These are phyloP conservation scores for Simplicillium sp. DNA, from an alignment of 2,329 filamentous ascomycete species.

Conservation along the genomic window DNA sequence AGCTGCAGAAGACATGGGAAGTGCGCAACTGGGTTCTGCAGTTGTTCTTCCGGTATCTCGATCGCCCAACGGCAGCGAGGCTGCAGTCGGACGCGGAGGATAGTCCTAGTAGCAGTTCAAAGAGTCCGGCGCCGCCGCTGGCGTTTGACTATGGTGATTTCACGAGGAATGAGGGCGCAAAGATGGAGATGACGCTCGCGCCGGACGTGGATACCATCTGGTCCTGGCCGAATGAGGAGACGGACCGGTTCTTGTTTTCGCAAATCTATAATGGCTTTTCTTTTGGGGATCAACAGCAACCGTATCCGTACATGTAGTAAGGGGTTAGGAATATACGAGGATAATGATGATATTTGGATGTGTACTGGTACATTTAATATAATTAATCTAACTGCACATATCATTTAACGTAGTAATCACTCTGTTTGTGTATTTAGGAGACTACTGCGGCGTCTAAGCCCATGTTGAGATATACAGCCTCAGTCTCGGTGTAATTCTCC, in stretches of 20 bases:
- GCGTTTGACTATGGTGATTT: constrained; percentile 2
- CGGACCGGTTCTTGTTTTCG: constrained; percentile 10
- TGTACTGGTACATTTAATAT: not conserved
- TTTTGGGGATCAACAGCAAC: constrained; percentile 5
- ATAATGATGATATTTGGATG: not conserved
- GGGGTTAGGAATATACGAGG: too few species aligned
- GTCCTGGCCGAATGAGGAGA: constrained; percentile 10
- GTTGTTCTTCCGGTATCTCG: constrained; percentile 36
- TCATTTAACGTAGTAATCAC: not conserved
- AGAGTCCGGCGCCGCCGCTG: not conserved
- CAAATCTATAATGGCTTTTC: constrained; percentile 11
- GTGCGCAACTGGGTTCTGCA: constrained; percentile 37
- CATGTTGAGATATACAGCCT: constrained; percentile 5
- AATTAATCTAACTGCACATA: not conserved
- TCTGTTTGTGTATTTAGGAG: not conserved
- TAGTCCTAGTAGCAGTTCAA: not conserved
- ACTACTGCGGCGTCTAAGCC: not conserved
- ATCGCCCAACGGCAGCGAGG: constrained; percentile 30
- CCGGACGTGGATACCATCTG: constrained; percentile 6
- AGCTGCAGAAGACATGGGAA: constrained; percentile 39
- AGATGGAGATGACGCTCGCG: constrained; percentile 1
- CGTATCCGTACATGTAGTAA: too few species aligned
- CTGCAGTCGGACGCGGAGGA: constrained; percentile 11
- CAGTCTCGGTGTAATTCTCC: constrained; percentile 5
- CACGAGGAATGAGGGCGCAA: not conserved